Evolutionary conservation across 805 yeast species (phyloP), one percentile per base, ranked within the genome.

Genomic region (Cyberlindnera lachancei): DNA sequence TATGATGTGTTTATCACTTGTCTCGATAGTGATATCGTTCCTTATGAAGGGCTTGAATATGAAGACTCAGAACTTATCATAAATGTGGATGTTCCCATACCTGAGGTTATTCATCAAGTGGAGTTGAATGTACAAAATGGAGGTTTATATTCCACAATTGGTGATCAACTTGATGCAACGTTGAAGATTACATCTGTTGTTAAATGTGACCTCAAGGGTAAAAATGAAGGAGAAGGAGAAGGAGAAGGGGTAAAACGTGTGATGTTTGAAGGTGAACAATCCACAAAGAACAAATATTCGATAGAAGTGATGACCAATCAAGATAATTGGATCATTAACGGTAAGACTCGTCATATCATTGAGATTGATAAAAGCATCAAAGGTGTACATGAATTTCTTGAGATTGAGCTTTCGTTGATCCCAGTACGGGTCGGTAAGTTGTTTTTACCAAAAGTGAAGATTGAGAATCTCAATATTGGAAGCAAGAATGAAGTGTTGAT

Each of bases 251-350:
- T 42, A 10, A 51, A 46, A 26, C 40, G 40, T 12, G 55, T 51
- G 3, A 25, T 38, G 8, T 51, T 51, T 25, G 36, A 41, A 13
- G 47, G 39, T 24, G 48, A 45, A 12, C 33, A 33, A 3, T 31
- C 43, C 6, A 23, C 43, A 9, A 6, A 35, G n/a, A 44, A 57
- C 19, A 46, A 44, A 19, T 73, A 70, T 45, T 63, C 63, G 31
- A 58, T 75, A 23, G 70, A 68, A 13, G 47, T 82, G 1, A 53
- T 58, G 13, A 66, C 69, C 18, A 70, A 66, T 18, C 64, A 64
- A 18, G 95, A 86, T 16, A 70, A 66, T 32, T 90, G 97, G 97
- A 51, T 86, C 3, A 59, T 87, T 5, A 75, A 85, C 6, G 97
- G 97, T 0, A 64, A 70, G 39, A 75, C 74, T 37, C 65, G 63